Evolutionary conservation across 331 rosid species (phyloP).

Genomic region (Arachis monticola): DNA sequence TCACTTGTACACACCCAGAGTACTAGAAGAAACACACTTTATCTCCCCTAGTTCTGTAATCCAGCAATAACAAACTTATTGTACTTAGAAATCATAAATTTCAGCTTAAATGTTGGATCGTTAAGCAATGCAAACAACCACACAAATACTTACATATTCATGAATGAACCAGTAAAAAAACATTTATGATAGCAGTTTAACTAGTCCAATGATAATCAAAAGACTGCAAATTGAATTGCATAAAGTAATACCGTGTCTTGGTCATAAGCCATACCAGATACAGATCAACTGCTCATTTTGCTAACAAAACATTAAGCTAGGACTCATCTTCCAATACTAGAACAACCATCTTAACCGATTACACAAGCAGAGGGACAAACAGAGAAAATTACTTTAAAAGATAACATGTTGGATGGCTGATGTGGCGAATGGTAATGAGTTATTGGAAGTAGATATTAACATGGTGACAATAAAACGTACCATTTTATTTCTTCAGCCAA

Average conservation of each 20-base stretch:
- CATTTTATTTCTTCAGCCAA: slow-evolving; percentile 51
- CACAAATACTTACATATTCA: slow-evolving; percentile 13
- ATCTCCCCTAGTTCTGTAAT: slow-evolving; percentile 59
- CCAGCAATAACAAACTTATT: slow-evolving; percentile 45
- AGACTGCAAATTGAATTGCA: slow-evolving; percentile 38
- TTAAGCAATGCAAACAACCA: slow-evolving; percentile 25
- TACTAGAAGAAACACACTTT: slow-evolving; percentile 55
- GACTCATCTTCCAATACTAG: slow-evolving; percentile 42
- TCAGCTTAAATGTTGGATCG: slow-evolving; percentile 22
- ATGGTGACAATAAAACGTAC: slow-evolving; percentile 26
- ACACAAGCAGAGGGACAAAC: slow-evolving; percentile 41
- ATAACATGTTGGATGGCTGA: slow-evolving; percentile 52
- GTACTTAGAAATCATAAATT: slow-evolving; percentile 42
- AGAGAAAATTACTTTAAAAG: slow-evolving; percentile 28
- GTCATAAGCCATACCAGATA: slow-evolving; percentile 45
- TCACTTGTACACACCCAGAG: slow-evolving; percentile 66
- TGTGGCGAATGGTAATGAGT: slow-evolving; percentile 52
- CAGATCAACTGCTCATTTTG: slow-evolving; percentile 40
- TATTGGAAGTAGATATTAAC: slow-evolving; percentile 57
- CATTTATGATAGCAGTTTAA: slow-evolving; percentile 31
- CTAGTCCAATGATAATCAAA: slow-evolving; percentile 28
- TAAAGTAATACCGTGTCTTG: slow-evolving; percentile 38
- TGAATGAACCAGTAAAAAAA: slow-evolving; percentile 9
- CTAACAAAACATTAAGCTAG: slow-evolving; percentile 39
- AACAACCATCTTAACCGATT: slow-evolving; percentile 41